Evolutionary conservation across 2,329 filamentous ascomycete genomes (phyloP).

Genomic region (Trichoderma sp.): DNA sequence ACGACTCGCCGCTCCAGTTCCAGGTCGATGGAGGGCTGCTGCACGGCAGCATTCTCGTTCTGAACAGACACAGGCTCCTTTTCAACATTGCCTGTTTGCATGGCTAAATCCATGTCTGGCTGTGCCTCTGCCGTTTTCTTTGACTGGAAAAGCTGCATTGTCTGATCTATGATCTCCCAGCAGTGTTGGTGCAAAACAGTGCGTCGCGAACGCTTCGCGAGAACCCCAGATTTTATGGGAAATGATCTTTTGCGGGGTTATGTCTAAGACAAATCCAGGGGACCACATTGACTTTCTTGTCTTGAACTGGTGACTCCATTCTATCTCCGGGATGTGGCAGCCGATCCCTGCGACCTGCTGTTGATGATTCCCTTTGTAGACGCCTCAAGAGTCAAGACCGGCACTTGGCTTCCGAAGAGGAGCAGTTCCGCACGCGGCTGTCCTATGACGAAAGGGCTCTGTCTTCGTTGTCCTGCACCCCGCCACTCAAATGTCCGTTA

Average conservation of each 20-base stretch:
- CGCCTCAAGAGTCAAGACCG: not conserved
- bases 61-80: not conserved
- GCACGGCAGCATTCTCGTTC: slow-evolving; percentile 5
- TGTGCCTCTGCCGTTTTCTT: not conserved
- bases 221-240: slow-evolving; percentile 15
- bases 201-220: not conserved
- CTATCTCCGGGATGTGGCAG: not conserved
- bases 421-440: not conserved
- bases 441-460: not conserved
- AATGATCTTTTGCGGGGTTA: not conserved
- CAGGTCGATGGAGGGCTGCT: slow-evolving; percentile 23
- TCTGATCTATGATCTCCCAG: not conserved
- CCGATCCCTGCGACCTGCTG: slow-evolving; percentile 1
- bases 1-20: slow-evolving; percentile 22
- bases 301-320: not conserved
- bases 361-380: not conserved
- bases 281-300: not conserved
- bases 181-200: not conserved
- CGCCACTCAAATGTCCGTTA: not conserved
- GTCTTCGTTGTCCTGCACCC: not conserved
- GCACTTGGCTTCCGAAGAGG: not conserved
- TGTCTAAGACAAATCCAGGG: not conserved
- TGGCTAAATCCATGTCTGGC: not conserved
- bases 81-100: not conserved
- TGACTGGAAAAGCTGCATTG: not conserved